These are phyloP conservation scores for Phalaenopsis aphrodite DNA, from an alignment of 106 monocot species.

Conservation along the genomic window DNA sequence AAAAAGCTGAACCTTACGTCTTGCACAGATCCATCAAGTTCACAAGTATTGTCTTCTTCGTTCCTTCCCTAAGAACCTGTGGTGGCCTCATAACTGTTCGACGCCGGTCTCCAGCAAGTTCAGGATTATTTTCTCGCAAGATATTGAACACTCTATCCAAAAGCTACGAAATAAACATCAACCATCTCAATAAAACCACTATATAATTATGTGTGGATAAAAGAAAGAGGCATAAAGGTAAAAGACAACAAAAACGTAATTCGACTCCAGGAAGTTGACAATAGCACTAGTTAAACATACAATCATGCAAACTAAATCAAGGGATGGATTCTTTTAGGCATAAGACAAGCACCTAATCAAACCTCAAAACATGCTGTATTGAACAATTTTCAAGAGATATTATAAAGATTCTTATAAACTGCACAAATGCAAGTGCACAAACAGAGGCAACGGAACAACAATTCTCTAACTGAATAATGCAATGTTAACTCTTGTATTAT, in stretches of 20 bases:
- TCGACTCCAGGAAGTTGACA: no score
- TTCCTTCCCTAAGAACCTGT: slow-evolving; percentile 93
- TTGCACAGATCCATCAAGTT: slow-evolving; percentile 95
- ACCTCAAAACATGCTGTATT: no score
- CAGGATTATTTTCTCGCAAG: slow-evolving; percentile 82
- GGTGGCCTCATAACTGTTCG: slow-evolving; percentile 95
- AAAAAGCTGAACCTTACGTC: slow-evolving; percentile 27
- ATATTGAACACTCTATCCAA: slow-evolving; percentile 93
- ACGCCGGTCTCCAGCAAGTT: slow-evolving; percentile 85
- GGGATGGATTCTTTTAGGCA: no score
- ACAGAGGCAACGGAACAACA: neutral
- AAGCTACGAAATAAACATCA: slow-evolving; percentile 32
- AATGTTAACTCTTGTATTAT: neutral
- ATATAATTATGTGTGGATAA: neutral
- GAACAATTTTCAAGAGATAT: no score
- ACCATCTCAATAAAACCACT: neutral
- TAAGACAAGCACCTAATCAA: no score
- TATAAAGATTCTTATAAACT: neutral
- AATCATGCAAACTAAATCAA: no score
- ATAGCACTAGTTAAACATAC: no score
- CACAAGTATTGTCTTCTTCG: slow-evolving; percentile 91
- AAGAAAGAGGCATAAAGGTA: neutral
- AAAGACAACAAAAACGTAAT: neutral
- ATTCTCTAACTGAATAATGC: neutral
- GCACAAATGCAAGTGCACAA: neutral